Evolutionary conservation across 2,329 filamentous ascomycete genomes (phyloP).

Genomic region (Aspergillus felis): DNA sequence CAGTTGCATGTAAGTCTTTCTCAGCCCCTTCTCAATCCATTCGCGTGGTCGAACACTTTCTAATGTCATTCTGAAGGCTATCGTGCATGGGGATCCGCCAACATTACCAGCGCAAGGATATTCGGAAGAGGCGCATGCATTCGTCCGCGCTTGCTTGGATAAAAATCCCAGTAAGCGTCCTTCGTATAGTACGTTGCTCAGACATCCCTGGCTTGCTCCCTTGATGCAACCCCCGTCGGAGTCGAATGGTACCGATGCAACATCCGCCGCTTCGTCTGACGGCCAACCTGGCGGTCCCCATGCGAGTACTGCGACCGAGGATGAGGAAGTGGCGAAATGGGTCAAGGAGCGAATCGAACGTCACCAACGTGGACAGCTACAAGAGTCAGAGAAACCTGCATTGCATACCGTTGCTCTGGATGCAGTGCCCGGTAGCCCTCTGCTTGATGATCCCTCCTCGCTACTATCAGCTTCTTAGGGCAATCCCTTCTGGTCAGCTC

Average conservation of each 20-base stretch:
- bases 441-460: slow-evolving; percentile 25
- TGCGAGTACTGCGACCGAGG: slow-evolving; percentile 51
- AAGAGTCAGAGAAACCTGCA: slow-evolving; percentile 65
- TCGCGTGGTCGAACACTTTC: background rate
- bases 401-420: slow-evolving; percentile 84
- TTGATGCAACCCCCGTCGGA: slow-evolving; percentile 75
- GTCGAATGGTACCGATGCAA: slow-evolving; percentile 46
- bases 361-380: slow-evolving; percentile 57
- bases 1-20: slow-evolving; percentile 80
- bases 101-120: slow-evolving; percentile 75
- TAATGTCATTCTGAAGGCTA: slow-evolving; percentile 60
- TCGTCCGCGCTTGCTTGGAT: slow-evolving; percentile 85
- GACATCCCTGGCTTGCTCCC: slow-evolving; percentile 80
- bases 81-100: slow-evolving; percentile 95
- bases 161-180: slow-evolving; percentile 90
- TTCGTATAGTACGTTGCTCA: slow-evolving; percentile 84
- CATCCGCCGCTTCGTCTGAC: slow-evolving; percentile 32
- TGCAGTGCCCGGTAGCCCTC: slow-evolving; percentile 50
- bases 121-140: slow-evolving; percentile 75
- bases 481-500: background rate
- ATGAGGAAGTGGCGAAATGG: slow-evolving; percentile 84
- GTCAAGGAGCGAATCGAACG: slow-evolving; percentile 67
- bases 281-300: slow-evolving; percentile 29
- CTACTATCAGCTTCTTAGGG: background rate
- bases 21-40: background rate